Conservation (phyloP, 495 filamentous ascomycete genomes). For the Hypoxylon fragiforme region DNA sequence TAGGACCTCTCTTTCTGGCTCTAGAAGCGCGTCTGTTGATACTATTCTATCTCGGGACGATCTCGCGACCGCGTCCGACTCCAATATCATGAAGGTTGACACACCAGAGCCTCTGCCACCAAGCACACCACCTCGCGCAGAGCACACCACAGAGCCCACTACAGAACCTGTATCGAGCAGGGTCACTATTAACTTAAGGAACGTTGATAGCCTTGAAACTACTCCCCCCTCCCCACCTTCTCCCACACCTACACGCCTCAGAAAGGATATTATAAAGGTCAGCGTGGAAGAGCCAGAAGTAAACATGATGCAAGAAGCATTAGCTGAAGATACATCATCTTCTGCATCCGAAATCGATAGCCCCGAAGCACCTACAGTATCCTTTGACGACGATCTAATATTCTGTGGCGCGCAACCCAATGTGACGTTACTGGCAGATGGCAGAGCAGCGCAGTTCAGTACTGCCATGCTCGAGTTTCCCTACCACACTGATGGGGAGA, state of each 20-base stretch:
- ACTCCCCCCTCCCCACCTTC: slow-evolving; percentile 52
- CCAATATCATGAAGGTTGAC: slow-evolving; percentile 48
- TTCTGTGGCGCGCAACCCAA: slow-evolving; percentile 28
- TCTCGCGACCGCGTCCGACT: slow-evolving; percentile 29
- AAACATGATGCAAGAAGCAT: slow-evolving; percentile 37
- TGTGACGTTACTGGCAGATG: slow-evolving; percentile 30
- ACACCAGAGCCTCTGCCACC: slow-evolving; percentile 42
- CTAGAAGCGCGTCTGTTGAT: slow-evolving; percentile 48
- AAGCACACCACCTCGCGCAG: slow-evolving; percentile 42
- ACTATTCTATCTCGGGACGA: slow-evolving; percentile 38
- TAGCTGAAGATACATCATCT: slow-evolving; percentile 39
- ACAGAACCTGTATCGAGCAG: slow-evolving; percentile 48
- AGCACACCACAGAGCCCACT: slow-evolving; percentile 38
- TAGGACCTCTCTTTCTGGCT: slow-evolving; percentile 47
- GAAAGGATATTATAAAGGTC: slow-evolving; percentile 37
- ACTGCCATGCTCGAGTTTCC: slow-evolving; percentile 45
- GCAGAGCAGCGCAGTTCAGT: slow-evolving; percentile 15
- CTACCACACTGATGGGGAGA: slow-evolving; percentile 44
- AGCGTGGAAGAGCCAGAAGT: slow-evolving; percentile 49
- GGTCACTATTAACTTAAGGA: slow-evolving; percentile 59
- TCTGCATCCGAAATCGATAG: slow-evolving; percentile 45
- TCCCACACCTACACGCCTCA: slow-evolving; percentile 39
- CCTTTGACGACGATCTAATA: slow-evolving; percentile 40
- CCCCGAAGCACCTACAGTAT: slow-evolving; percentile 40
- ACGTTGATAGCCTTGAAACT: slow-evolving; percentile 42